Base-by-base conservation (phyloP, 495 filamentous ascomycete species). In the Penicillium mononematosum region DNA sequence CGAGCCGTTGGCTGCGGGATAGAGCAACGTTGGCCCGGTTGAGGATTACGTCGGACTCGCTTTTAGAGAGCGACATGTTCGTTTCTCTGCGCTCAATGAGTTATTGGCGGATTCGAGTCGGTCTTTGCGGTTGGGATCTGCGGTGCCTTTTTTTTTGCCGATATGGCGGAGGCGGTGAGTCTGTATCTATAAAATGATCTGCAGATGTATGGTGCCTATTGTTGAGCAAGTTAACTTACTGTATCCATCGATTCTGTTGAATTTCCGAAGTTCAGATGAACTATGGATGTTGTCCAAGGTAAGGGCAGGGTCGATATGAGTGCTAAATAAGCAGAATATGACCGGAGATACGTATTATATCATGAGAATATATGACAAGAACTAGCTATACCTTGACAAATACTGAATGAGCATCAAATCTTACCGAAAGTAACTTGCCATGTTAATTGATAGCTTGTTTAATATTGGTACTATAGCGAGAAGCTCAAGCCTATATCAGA, bases 21-120 rank as follows among this genome's bases (percentile, higher is more conserved):
- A 82, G 66, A 10, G 77, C 75, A 49, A 82, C 70, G 32, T 78
- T 77, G 11, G 78, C 75, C 43, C 75, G 71, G 60, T 80, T 81
- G 36, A 80, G 71, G 41, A 81, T 78, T 16, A 79, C 61, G 51
- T 79, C 77, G 27, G 77, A 73, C 65, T 78, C 73, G 24, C 44
- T 56, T 64, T 73, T 72, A 19, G 73, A 71, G 49, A 65, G 58
- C 3, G 74, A 65, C 74, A 75, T 77, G 17, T 12, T 55, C 19
- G 17, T 41, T 57, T 22, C 17, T 36, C 55, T 45, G 52, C 34
- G 25, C 43, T 19, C 27, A 5, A 29, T 12, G 47, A 38, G 19
- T n/a, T n/a, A n/a, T 42, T 22, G 50, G 50, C 7, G 27, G 50
- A 9, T 44, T 44, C 17, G 29, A 50, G 31, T 50, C 19, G 36